Evolutionary conservation across 2,329 filamentous ascomycete genomes (phyloP), one percentile per base, ranked within the genome.

Genomic region (Trichoderma lentiforme): DNA sequence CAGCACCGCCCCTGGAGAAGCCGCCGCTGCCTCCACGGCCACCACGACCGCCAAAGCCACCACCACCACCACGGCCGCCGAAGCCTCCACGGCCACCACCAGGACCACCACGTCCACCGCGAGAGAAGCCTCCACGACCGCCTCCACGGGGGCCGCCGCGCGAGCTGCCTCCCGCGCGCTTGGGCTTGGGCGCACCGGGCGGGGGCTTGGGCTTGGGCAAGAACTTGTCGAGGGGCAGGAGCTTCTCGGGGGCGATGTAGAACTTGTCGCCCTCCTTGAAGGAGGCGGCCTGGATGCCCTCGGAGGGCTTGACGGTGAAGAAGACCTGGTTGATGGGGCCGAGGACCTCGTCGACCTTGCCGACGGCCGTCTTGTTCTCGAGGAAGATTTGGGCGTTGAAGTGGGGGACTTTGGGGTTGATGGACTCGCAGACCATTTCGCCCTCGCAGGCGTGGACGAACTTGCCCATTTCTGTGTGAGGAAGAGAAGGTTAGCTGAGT

Each of bases 361-460:
- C 96, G 82, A 99, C 90, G 74, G 92, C 87, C 60, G 93, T 95
- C 92, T 98, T 99, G 88, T 98, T 99, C 88, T 98, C 95, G 79
- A 98, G 92, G 86, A 96, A 99, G 83, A 99, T 97, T 77, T 94
- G 94, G 74, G 96, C 96, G 87, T 98, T 98, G 91, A 99, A 99
- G 86, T 97, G 97, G 74, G 96, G 96, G 75, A 99, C 92, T 86
- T 98, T 98, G 78, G 92, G 86, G 87, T 98, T 98, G 84, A 92
- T 92, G 77, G 93, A 97, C 84, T 94, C 91, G 92, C 95, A 98
- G 77, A 99, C 92, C 88, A 99, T 96, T 84, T 99, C 96, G 82
- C 95, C 95, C 84, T 99, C 96, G 85, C 93, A 95, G 72, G 94
- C 91, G 86, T 99, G 96, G 81, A 98, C 84, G 84, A 98, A 97